These are phyloP conservation scores for Colletotrichum coccodes DNA, from an alignment of 2,329 filamentous ascomycete species.

Conservation along the genomic window DNA sequence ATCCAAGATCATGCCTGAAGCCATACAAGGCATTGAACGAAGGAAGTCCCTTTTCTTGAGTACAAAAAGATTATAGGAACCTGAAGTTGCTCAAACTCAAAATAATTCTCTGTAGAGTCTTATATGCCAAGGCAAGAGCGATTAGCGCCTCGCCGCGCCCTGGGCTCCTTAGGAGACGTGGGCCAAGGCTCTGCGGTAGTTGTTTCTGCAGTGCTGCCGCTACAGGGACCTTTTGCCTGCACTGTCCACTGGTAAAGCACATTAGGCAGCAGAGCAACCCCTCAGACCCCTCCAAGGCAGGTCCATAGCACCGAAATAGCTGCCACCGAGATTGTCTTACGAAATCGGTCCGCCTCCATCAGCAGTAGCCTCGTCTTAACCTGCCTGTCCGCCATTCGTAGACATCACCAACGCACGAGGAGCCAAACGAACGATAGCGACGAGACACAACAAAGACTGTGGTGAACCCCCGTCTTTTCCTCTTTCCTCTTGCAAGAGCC, in stretches of 20 bases:
- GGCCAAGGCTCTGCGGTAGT: not conserved
- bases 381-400: not conserved
- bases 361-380: not conserved
- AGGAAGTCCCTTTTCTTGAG: no score
- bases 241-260: not conserved
- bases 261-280: not conserved
- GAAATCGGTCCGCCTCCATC: not conserved
- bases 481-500: not conserved
- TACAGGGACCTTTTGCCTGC: not conserved
- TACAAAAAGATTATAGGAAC: no score
- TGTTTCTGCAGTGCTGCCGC: not conserved
- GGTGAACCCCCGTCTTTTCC: no score
- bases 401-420: slow-evolving; percentile 1
- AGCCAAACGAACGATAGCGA: not conserved
- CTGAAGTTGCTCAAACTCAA: not conserved
- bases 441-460: not conserved
- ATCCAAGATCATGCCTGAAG: no score
- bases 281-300: slow-evolving; percentile 3
- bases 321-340: not conserved
- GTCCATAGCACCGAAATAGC: not conserved
- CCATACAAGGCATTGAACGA: no score
- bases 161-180: no score
- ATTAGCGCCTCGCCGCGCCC: not conserved
- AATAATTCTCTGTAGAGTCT: not conserved
- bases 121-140: not conserved